Base-by-base conservation (phyloP, 2,329 filamentous ascomycete genomes). In the Pseudopithomyces maydicus region DNA sequence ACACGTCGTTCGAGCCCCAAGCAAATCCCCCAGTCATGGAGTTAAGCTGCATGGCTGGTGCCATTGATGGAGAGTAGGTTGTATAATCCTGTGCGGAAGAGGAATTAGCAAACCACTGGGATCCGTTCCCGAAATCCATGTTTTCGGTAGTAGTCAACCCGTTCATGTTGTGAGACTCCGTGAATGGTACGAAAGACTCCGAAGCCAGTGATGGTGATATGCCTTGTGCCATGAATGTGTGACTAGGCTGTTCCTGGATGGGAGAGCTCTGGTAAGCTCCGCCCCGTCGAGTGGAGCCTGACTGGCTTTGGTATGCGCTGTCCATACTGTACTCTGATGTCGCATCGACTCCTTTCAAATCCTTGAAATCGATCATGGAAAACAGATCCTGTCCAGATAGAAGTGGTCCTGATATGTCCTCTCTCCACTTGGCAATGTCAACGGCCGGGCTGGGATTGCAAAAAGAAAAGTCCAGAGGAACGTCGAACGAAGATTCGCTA, bases 251-350 rank as follows among this genome's bases (percentile, higher is more conserved):
- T 61, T 65, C 20, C 55, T 59, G 43, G 23, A 35, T 62, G 54
- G 29, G 56, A 29, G 48, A 51, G 39, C 38, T 58, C 56, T 53
- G 48, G 65, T 59, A 64, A 64, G 52, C 72, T 45, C 63, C 58
- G 61, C 67, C 67, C 56, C 68, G 68, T 67, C 67, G 68, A 69
- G 66, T 72, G 65, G 73, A 68, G 61, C 75, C 71, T 55, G 65
- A 69, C 64, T 76, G 74, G 64, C 75, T 77, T 53, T 76, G 72
- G 57, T 78, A 77, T 56, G 74, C 69, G 64, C 74, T 77, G 65
- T 78, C 75, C 75, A 78, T 77, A 67, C 74, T 76, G 67, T 71
- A 75, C 58, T 74, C 74, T 59, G 74, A 77, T 58, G 70, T 71
- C 52, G 65, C 58, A 38, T 77, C 74, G 60, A 67, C 60, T 56